Evolutionary conservation across 1,284 basidiomycete genomes (phyloP).

Genomic region (Bjerkandera adusta): DNA sequence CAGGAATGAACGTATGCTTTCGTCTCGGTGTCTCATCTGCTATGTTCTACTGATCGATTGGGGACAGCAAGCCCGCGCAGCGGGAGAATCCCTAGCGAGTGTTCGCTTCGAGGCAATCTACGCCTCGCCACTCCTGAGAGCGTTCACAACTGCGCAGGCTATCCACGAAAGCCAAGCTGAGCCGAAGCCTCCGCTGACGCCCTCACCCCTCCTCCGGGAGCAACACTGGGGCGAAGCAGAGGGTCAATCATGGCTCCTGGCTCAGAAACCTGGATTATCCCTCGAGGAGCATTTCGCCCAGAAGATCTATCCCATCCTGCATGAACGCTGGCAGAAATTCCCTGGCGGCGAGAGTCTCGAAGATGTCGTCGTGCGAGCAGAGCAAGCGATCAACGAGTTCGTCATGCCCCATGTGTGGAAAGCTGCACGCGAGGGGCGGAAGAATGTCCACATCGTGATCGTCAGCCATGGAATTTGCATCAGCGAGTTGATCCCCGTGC

Average conservation of each 20-base stretch:
- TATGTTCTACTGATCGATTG: neutral
- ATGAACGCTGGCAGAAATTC: conserved; percentile 53
- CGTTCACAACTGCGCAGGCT: conserved; percentile 66
- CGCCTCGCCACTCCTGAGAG: conserved; percentile 79
- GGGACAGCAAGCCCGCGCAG: conserved; percentile 77
- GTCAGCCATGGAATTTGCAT: conserved; percentile 84
- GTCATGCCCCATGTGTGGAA: conserved; percentile 57
- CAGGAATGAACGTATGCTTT: conserved; percentile 63
- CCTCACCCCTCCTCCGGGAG: conserved; percentile 56
- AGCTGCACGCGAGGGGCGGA: conserved; percentile 36
- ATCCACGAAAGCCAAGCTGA: conserved; percentile 50
- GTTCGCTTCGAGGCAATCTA: conserved; percentile 68
- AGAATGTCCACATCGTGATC: conserved; percentile 59
- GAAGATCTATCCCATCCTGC: conserved; percentile 50
- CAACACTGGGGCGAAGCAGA: conserved; percentile 77
- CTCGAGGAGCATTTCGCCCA: conserved; percentile 50
- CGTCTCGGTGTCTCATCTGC: neutral
- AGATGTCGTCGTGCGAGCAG: conserved; percentile 65
- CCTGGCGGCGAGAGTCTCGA: conserved; percentile 73
- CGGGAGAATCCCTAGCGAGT: conserved; percentile 62
- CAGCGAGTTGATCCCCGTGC: conserved; percentile 54
- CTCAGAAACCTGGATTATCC: conserved; percentile 32
- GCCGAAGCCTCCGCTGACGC: conserved; percentile 53
- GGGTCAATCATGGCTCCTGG: conserved; percentile 50
- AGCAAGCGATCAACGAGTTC: conserved; percentile 54